Evolutionary conservation across 176 grass and related monocot genomes (phyloP).

Genomic region (Otatea glauca): DNA sequence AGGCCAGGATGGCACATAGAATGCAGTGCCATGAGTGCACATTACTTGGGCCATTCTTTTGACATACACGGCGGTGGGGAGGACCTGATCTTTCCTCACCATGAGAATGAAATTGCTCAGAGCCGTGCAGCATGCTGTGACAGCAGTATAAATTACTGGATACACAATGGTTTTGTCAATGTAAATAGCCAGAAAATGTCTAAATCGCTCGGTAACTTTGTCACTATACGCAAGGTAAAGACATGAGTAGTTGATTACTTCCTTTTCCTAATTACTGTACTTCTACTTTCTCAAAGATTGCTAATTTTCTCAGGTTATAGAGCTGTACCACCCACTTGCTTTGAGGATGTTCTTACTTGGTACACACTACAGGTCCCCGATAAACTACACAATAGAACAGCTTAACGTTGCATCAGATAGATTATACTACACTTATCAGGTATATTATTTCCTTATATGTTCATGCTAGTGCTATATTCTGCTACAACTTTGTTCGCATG

Average conservation of each 20-base stretch:
- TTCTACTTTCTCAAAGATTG: no score
- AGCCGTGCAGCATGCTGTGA: constrained; percentile 88
- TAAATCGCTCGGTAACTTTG: constrained; percentile 53
- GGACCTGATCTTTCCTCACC: constrained; percentile 92
- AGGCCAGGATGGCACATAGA: constrained; percentile 97
- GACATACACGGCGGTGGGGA: constrained; percentile 95
- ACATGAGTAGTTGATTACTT: no score
- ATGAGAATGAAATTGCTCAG: constrained; percentile 98
- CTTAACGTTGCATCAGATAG: constrained; percentile 90
- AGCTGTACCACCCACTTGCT: constrained; percentile 30
- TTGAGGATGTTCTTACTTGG: constrained; percentile 96
- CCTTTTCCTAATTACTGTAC: no score
- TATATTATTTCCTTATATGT: neutral
- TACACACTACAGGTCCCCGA: constrained; percentile 82
- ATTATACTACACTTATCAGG: constrained; percentile 96
- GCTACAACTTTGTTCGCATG: no score
- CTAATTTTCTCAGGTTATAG: no score
- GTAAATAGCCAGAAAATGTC: constrained; percentile 96
- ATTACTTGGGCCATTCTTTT: constrained; percentile 79
- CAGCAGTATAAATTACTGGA: constrained; percentile 84
- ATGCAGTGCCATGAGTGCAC: constrained; percentile 95
- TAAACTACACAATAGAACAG: constrained; percentile 75
- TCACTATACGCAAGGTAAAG: no score
- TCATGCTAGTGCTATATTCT: no score
- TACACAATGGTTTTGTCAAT: constrained; percentile 99